These are phyloP conservation scores for Elaphomyces granulatus DNA, from an alignment of 495 filamentous ascomycete species.

Conservation along the genomic window DNA sequence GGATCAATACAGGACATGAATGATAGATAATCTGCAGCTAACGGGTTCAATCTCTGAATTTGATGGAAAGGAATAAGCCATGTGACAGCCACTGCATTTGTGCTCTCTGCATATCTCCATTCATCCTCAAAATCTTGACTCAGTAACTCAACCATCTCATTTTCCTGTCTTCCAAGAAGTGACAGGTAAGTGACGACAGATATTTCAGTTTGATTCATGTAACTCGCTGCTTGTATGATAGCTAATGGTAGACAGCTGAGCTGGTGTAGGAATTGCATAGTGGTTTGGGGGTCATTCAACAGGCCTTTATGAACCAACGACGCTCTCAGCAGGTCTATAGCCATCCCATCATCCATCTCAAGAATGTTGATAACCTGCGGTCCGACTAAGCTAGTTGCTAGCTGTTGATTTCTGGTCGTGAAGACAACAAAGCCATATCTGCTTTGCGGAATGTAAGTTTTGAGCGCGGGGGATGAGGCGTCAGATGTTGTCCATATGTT, in stretches of 20 bases:
- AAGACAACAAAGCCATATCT: constrained; percentile 7
- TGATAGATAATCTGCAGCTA: constrained; percentile 25
- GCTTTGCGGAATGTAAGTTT: constrained; percentile 3
- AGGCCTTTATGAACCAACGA: constrained; percentile 9
- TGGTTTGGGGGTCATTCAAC: neutral
- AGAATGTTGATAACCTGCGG: constrained; percentile 6
- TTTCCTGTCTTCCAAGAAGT: neutral
- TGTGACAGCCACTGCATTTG: constrained; percentile 25
- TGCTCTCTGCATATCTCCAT: constrained; percentile 12
- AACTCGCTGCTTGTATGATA: neutral
- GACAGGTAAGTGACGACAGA: neutral
- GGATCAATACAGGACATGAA: constrained; percentile 23
- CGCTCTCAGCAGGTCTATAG: constrained; percentile 11
- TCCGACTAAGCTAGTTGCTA: constrained; percentile 7
- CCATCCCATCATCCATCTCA: constrained; percentile 8
- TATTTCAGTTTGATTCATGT: neutral
- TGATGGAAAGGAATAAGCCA: constrained; percentile 32
- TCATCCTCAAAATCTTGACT: constrained; percentile 22
- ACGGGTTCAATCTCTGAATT: constrained; percentile 9
- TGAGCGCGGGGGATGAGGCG: constrained; percentile 1
- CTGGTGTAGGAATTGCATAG: constrained; percentile 14
- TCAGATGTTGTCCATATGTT: constrained; percentile 2
- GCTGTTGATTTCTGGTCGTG: constrained; percentile 13
- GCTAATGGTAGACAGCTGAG: constrained; percentile 11
- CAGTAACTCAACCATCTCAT: constrained; percentile 11